Evolutionary conservation across 257 asterid species (phyloP).

Genomic region (Solanum ahanhuiri): DNA sequence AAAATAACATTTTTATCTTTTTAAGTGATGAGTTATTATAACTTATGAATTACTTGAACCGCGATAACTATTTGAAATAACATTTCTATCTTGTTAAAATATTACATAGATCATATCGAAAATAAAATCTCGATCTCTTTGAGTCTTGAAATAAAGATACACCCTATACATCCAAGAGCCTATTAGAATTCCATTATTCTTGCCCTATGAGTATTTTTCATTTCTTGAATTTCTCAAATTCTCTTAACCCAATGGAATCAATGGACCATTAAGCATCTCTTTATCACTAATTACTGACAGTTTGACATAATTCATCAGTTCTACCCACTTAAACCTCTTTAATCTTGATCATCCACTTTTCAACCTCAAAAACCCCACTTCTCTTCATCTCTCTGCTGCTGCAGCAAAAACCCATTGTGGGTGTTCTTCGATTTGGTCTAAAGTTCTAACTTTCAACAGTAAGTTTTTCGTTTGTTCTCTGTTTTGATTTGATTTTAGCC

Average conservation of each 20-base stretch:
- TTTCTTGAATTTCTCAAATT: background rate
- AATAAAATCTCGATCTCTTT: too few species aligned
- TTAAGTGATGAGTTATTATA: background rate
- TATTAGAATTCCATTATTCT: background rate
- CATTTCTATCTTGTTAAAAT: too few species aligned
- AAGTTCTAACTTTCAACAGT: background rate
- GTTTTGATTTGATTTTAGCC: background rate
- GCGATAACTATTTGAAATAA: too few species aligned
- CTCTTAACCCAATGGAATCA: background rate
- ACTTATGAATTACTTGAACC: too few species aligned
- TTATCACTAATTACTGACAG: background rate
- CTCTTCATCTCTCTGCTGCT: background rate
- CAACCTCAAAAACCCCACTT: background rate
- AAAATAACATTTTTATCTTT: too few species aligned
- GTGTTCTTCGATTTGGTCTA: background rate
- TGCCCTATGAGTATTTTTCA: background rate
- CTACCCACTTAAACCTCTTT: background rate
- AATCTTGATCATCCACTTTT: background rate
- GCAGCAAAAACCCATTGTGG: background rate
- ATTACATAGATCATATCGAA: too few species aligned
- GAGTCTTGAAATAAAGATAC: background rate
- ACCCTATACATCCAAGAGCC: background rate
- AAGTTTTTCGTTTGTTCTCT: background rate
- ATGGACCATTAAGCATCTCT: background rate
- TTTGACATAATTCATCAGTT: background rate